phyloP scores from a whole-genome alignment of 176 grass and related monocot genomes.

The Aegilops umbellulata region DNA sequence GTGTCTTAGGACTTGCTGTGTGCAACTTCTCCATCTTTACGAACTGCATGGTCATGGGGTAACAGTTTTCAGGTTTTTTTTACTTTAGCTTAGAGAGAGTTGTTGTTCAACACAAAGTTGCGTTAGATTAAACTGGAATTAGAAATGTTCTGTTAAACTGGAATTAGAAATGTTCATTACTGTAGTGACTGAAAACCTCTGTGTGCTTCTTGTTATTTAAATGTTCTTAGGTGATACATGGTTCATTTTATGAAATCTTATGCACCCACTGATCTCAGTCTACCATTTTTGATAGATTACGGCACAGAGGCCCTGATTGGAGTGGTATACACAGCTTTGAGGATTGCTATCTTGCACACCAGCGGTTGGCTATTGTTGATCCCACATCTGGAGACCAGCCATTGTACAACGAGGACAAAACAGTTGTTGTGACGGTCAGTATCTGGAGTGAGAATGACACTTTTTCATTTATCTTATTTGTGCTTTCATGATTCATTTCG shows the following conservation, averaged over 20 bases:
- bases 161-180: background rate
- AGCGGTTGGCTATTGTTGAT: conserved; percentile 87
- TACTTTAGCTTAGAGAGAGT: background rate
- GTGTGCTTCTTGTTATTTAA: background rate
- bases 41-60: background rate
- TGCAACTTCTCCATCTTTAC: background rate
- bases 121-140: background rate
- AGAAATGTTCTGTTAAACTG: background rate
- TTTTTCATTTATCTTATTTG: conserved; percentile 1
- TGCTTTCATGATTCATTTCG: background rate
- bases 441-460: background rate
- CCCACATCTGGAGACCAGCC: conserved; percentile 93
- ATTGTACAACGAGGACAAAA: conserved; percentile 93
- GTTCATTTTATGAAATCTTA: background rate
- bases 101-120: background rate
- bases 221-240: background rate
- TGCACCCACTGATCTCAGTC: conserved; percentile 18
- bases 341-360: conserved; percentile 95
- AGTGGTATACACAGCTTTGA: conserved; percentile 79
- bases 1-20: background rate
- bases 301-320: conserved; percentile 95
- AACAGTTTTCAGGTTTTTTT: background rate
- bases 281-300: conserved; percentile 51
- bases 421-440: conserved; percentile 92
- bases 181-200: background rate